Percentiles rank a stretch among this genome's conserved stretches.
Conservation (phyloP, 208 protist species). For the Entamoeba moshkovskii region DNA sequence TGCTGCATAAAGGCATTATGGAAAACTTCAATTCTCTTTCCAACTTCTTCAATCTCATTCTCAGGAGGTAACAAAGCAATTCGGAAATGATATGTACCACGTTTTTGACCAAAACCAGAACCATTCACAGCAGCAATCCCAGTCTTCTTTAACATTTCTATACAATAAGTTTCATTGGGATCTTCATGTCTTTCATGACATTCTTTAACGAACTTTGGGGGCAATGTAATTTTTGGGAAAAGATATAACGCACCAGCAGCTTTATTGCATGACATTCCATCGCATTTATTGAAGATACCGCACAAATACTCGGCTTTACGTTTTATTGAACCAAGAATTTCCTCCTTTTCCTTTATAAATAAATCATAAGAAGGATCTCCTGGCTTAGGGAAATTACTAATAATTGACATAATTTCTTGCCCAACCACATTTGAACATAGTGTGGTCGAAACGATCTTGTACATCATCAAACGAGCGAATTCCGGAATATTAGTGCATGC, state of each 20-base stretch:
- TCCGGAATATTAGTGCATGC: slow-evolving; percentile 56
- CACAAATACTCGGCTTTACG: slow-evolving; percentile 36
- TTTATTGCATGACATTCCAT: slow-evolving; percentile 15
- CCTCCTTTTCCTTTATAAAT: slow-evolving; percentile 41
- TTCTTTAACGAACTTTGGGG: slow-evolving; percentile 52
- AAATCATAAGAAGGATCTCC: slow-evolving; percentile 65
- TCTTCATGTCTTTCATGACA: slow-evolving; percentile 48
- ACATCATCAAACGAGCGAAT: slow-evolving; percentile 50
- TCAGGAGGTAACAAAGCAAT: slow-evolving; percentile 91
- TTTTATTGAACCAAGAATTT: not conserved
- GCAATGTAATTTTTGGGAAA: slow-evolving; percentile 76
- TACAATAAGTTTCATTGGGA: slow-evolving; percentile 77
- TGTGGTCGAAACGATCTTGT: slow-evolving; percentile 77
- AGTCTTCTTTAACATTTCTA: slow-evolving; percentile 75
- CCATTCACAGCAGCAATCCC: slow-evolving; percentile 66
- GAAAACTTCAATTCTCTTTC: not conserved
- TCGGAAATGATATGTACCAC: slow-evolving; percentile 89
- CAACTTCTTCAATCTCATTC: slow-evolving; percentile 64
- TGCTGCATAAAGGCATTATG: not conserved
- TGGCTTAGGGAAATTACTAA: slow-evolving; percentile 54
- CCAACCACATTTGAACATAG: slow-evolving; percentile 85
- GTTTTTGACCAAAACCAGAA: slow-evolving; percentile 61
- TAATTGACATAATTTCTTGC: slow-evolving; percentile 38
- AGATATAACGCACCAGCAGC: slow-evolving; percentile 85
- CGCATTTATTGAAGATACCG: not conserved